Percentiles rank a stretch among this genome's conserved stretches.
Conservation (phyloP, 139 green algal genomes). For the Pseudopediastrum boryanum region DNA sequence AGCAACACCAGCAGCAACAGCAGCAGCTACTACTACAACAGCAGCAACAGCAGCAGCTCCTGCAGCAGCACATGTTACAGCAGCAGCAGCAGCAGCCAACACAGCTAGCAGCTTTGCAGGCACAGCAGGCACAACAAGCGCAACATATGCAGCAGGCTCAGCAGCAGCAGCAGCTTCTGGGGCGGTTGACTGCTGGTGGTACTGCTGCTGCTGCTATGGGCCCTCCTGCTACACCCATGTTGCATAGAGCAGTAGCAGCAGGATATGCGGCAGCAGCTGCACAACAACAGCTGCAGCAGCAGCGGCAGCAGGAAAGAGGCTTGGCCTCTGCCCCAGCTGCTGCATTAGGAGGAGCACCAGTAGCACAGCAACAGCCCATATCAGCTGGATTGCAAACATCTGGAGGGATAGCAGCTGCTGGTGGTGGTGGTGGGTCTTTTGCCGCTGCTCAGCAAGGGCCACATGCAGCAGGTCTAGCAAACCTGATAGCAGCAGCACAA, state of each 20-base stretch:
- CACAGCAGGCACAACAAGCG: background rate
- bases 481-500: too few relatives aligned
- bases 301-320: conserved; percentile 15
- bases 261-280: background rate
- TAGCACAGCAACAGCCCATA: background rate
- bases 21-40: background rate
- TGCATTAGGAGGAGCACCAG: background rate
- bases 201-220: too few relatives aligned
- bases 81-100: conserved; percentile 1
- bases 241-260: too few relatives aligned
- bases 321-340: conserved; percentile 1
- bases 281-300: background rate
- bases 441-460: too few relatives aligned
- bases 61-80: background rate
- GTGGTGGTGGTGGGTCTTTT: too few relatives aligned
- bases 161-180: conserved; percentile 1
- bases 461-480: too few relatives aligned
- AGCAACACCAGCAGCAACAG: too few relatives aligned
- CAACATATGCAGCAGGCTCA: background rate
- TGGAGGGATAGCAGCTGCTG: too few relatives aligned
- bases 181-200: too few relatives aligned
- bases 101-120: background rate
- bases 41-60: background rate
- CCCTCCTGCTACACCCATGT: too few relatives aligned
- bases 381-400: too few relatives aligned